A percentile compares a stretch with the other conserved stretches of the same genome.
These are phyloP conservation scores for Fragaria vesca DNA, from an alignment of 306 rosid species.

Conservation along the genomic window DNA sequence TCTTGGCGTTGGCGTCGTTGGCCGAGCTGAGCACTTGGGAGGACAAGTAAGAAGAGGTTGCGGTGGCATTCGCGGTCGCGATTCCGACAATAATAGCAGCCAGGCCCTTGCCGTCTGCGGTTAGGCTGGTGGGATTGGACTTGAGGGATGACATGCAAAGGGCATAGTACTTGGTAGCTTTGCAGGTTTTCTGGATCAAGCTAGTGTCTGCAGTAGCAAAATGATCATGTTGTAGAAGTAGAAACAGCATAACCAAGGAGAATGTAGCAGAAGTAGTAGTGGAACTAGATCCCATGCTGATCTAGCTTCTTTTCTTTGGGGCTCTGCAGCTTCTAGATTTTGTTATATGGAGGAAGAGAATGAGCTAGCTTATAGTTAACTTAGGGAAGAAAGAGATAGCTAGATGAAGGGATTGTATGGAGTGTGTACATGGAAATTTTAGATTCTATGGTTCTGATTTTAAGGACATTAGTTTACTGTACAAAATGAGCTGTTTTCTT, in stretches of 20 bases:
- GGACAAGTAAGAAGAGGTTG: constrained; percentile 70
- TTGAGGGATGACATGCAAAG: constrained; percentile 71
- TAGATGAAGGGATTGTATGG: not conserved
- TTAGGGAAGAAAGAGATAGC: not conserved
- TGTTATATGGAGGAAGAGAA: not conserved
- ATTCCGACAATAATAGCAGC: constrained; percentile 61
- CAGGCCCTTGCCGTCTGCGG: constrained; percentile 67
- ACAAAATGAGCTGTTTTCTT: constrained; percentile 28
- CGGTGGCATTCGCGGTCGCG: constrained; percentile 66
- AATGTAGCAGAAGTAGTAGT: constrained; percentile 15
- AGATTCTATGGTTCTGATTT: constrained; percentile 19
- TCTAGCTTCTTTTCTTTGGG: not conserved
- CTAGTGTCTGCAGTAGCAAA: constrained; percentile 46
- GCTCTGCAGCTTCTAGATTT: not conserved
- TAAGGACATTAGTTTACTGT: not conserved
- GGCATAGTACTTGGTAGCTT: constrained; percentile 60
- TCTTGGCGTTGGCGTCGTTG: constrained; percentile 33
- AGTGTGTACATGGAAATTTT: not conserved
- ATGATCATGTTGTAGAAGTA: constrained; percentile 16
- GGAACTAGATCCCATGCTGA: constrained; percentile 34
- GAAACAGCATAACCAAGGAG: constrained; percentile 22
- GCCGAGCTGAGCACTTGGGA: constrained; percentile 42
- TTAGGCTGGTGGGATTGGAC: constrained; percentile 58
- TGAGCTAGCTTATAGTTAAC: not conserved
- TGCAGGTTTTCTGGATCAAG: constrained; percentile 72